Conservation (phyloP, 306 rosid species). For the Prinsepia uniflora region DNA sequence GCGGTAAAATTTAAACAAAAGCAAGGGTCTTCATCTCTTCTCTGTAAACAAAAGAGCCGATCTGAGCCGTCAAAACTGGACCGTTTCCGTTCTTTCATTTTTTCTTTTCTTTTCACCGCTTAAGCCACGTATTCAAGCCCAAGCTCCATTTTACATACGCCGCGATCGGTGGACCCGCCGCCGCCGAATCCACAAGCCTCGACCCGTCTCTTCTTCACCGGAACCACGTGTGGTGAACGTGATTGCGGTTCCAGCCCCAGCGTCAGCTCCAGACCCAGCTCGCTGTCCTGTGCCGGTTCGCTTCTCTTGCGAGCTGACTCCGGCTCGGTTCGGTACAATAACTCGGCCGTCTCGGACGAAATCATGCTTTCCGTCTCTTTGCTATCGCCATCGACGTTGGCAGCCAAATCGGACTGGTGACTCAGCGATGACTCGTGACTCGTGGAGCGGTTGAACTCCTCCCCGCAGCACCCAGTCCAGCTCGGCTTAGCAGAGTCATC, state of each 20-base stretch:
- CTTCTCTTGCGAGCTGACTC: conserved; percentile 25
- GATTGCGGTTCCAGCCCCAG: conserved; percentile 66
- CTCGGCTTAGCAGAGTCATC: conserved; percentile 11
- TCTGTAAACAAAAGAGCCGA: conserved; percentile 19
- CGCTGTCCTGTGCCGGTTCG: conserved; percentile 29
- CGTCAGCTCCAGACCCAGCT: conserved; percentile 63
- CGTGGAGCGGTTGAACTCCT: conserved; percentile 52
- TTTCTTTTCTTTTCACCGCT: neutral
- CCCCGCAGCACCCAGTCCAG: conserved; percentile 24
- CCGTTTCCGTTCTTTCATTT: neutral
- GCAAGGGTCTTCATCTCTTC: conserved; percentile 42
- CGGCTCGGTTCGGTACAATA: conserved; percentile 48
- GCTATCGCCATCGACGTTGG: conserved; percentile 53
- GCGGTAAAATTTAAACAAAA: neutral
- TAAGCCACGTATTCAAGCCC: conserved; percentile 44
- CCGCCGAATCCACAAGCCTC: conserved; percentile 10
- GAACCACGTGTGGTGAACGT: conserved; percentile 54
- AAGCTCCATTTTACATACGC: conserved; percentile 39
- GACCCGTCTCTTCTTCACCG: conserved; percentile 73
- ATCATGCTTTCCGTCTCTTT: conserved; percentile 75
- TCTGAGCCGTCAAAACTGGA: conserved; percentile 52
- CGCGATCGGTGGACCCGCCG: conserved; percentile 7
- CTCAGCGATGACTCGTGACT: conserved; percentile 90
- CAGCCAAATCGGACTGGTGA: conserved; percentile 68
- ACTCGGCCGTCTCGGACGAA: conserved; percentile 58